phyloP scores from a whole-genome alignment of 2,329 filamentous ascomycete species.

The Rasamsonia emersonii region DNA sequence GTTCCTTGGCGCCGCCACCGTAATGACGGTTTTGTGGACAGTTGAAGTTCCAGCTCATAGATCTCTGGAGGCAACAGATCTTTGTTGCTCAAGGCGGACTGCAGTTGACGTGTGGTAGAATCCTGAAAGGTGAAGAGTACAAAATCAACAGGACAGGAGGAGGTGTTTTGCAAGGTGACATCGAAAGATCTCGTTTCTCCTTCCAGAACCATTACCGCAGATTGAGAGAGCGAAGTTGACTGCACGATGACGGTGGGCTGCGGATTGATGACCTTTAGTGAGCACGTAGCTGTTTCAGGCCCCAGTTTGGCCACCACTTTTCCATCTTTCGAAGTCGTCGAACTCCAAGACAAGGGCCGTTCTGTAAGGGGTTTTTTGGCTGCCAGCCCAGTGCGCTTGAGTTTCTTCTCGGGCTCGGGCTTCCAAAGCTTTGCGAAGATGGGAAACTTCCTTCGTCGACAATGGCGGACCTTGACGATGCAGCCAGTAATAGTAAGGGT shows the following conservation, averaged over 20 bases:
- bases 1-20: conserved; percentile 43
- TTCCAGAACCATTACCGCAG: conserved; percentile 84
- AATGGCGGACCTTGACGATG: conserved; percentile 69
- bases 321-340: conserved; percentile 29
- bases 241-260: conserved; percentile 72
- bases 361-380: conserved; percentile 45
- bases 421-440: conserved; percentile 74
- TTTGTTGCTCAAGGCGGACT: conserved; percentile 64
- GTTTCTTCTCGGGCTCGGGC: conserved; percentile 58
- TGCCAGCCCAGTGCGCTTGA: conserved; percentile 64
- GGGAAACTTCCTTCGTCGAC: conserved; percentile 71
- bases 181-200: conserved; percentile 73
- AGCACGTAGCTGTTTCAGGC: conserved; percentile 29
- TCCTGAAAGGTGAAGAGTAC: conserved; percentile 84
- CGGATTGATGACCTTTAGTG: conserved; percentile 65
- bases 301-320: conserved; percentile 25
- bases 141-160: conserved; percentile 68
- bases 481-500: conserved; percentile 68
- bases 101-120: conserved; percentile 70
- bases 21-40: conserved; percentile 63
- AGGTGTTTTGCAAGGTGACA: conserved; percentile 72
- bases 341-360: conserved; percentile 37
- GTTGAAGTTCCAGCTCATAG: conserved; percentile 75
- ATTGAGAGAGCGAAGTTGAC: conserved; percentile 69
- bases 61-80: conserved; percentile 70